Evolutionary conservation across 257 asterid genomes (phyloP).

Genomic region (Capsicum baccatum): DNA sequence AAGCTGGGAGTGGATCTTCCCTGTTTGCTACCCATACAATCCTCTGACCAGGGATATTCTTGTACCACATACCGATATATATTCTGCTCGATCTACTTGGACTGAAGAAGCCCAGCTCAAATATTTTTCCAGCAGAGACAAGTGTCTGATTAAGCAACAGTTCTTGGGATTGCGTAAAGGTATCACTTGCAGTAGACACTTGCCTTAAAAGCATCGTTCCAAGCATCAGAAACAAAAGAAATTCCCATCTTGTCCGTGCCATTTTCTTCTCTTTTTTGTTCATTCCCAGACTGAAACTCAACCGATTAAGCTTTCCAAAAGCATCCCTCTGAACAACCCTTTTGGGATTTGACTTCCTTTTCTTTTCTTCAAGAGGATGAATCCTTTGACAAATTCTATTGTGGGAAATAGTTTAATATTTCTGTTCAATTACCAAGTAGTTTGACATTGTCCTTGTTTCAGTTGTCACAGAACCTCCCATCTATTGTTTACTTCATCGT

Average conservation of each 20-base stretch:
- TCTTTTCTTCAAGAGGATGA: too few species aligned
- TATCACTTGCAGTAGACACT: slow-evolving; percentile 37
- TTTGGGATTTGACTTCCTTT: too few species aligned
- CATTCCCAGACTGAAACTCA: neutral
- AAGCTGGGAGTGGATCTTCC: slow-evolving; percentile 19
- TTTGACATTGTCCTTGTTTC: neutral
- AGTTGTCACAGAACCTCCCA: neutral
- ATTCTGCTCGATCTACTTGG: slow-evolving; percentile 37
- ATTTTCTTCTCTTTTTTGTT: neutral
- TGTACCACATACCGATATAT: slow-evolving; percentile 77
- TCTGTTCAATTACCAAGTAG: neutral
- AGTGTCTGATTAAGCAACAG: slow-evolving; percentile 49
- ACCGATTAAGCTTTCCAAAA: too few species aligned
- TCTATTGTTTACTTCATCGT: neutral
- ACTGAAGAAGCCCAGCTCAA: slow-evolving; percentile 69
- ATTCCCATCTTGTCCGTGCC: neutral
- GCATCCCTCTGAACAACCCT: too few species aligned
- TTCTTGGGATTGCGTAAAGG: slow-evolving; percentile 46
- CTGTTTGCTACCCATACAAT: slow-evolving; percentile 38
- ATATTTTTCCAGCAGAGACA: slow-evolving; percentile 46
- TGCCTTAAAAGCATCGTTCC: neutral
- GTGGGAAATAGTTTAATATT: neutral
- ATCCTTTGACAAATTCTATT: neutral
- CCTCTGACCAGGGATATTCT: slow-evolving; percentile 26
- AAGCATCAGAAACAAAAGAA: neutral